Base-by-base conservation (phyloP, 352 stramenopile species). In the Globisporangium abappressorium region DNA sequence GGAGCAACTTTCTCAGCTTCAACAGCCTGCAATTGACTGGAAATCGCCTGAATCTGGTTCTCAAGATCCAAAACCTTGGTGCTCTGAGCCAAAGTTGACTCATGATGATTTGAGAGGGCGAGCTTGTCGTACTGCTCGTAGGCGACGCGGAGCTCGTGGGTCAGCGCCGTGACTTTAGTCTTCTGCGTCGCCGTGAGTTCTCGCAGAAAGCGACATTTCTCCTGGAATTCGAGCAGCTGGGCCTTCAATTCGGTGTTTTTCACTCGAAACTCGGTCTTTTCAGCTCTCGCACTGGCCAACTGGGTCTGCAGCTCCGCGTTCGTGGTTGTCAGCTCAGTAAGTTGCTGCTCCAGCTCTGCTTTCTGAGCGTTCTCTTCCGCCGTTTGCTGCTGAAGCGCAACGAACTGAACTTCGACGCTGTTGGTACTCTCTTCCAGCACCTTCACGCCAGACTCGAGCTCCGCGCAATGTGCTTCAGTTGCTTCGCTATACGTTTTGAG, bases 71-170 rank as follows among this genome's bases (percentile, higher is more conserved):
- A 61, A 28, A 12, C 5, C 36, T 47, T n/a, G 9, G 20, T 46
- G 2, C 18, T 57, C 20, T 58, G 43, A 26, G 3, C 15, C 22
- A 57, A 14, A 41, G 5, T 3, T 4, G 11, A 4, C 3, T n/a
- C 18, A 0, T 9, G 7, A 12, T 15, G 43, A 22, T 26, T n/a
- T 18, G n/a, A 9, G 9, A 30, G 2, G 0, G 11, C 55, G 7
- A 64, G 15, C 4, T 55, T n/a, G n/a, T 64, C 64, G 2, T 41
- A 26, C 55, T 69, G 64, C 5, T n/a, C 43, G n/a, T 47, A 54
- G 2, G 41, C 64, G 43, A n/a, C 49, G 20, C 28, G 36, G 18
- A 68, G 62, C 20, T 55, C 62, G 22, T 30, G 36, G 2, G 24
- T 33, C 36, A 62, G 53, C 24, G 53, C 30, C n/a, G 36, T 22